Percentiles rank a stretch among this genome's conserved stretches.
Conservation (phyloP, 805 yeast species). For the Candida michaelii region DNA sequence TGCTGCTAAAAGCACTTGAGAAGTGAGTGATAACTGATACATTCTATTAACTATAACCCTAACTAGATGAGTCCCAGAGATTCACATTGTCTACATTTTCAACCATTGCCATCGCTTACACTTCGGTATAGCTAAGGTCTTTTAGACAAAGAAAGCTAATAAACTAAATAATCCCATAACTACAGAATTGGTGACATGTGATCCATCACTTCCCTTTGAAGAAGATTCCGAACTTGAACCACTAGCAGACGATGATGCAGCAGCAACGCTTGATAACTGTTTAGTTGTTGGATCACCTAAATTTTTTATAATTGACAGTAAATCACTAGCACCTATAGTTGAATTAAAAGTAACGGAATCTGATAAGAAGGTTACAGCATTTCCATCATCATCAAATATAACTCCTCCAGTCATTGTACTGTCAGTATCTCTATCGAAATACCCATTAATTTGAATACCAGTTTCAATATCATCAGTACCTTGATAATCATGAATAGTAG, state of each 20-base stretch:
- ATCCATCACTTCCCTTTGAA: conserved; percentile 21
- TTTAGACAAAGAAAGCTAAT: neutral
- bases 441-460: conserved; percentile 60
- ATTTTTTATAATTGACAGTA: conserved; percentile 46
- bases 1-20: no score
- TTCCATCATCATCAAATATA: conserved; percentile 60
- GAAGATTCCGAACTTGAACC: conserved; percentile 18
- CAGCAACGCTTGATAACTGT: conserved; percentile 23
- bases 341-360: conserved; percentile 50
- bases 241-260: conserved; percentile 4
- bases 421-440: conserved; percentile 51
- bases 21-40: no score
- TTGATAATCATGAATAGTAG: conserved; percentile 77
- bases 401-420: conserved; percentile 70
- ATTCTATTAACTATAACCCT: no score
- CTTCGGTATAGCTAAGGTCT: no score
- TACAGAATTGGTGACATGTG: conserved; percentile 3
- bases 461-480: conserved; percentile 61
- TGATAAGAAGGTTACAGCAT: conserved; percentile 59
- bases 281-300: conserved; percentile 30
- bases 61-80: no score
- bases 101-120: no score
- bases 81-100: no score
- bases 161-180: conserved; percentile 6
- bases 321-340: conserved; percentile 43